Percentiles rank a stretch among this genome's conserved stretches.
phyloP scores from a whole-genome alignment of 768 basidiomycete genomes.

The Imleria badia region DNA sequence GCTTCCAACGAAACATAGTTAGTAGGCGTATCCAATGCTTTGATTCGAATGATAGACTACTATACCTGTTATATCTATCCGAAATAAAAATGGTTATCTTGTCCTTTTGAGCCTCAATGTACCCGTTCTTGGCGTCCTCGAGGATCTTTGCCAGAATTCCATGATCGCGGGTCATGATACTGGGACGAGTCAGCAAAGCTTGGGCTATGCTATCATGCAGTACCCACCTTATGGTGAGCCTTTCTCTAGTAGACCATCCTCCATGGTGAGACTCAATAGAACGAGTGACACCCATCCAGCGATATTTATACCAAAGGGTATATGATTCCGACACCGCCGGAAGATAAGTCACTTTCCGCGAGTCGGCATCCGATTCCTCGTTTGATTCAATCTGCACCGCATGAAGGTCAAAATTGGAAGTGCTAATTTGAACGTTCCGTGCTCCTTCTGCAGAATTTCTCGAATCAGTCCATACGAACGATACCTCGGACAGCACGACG shows the following conservation, averaged over 20 bases:
- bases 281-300: slow-evolving; percentile 31
- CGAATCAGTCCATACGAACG: neutral
- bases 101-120: slow-evolving; percentile 51
- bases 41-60: slow-evolving; percentile 1
- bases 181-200: slow-evolving; percentile 18
- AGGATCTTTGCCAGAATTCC: slow-evolving; percentile 51
- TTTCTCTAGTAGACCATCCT: slow-evolving; percentile 22
- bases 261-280: slow-evolving; percentile 17
- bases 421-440: slow-evolving; percentile 53
- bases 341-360: slow-evolving; percentile 35
- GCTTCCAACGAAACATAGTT: slow-evolving; percentile 14
- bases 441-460: slow-evolving; percentile 31
- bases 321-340: slow-evolving; percentile 35
- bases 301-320: slow-evolving; percentile 34
- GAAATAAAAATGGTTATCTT: slow-evolving; percentile 54
- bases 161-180: slow-evolving; percentile 51
- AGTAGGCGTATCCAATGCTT: neutral
- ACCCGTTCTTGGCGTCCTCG: slow-evolving; percentile 50
- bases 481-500: slow-evolving; percentile 18
- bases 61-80: slow-evolving; percentile 43
- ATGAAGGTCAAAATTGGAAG: slow-evolving; percentile 35
- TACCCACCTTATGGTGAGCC: slow-evolving; percentile 25
- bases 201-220: neutral
- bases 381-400: slow-evolving; percentile 21
- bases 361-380: slow-evolving; percentile 22